Evolutionary conservation across 2,329 filamentous ascomycete species (phyloP).

Genomic region (Neocatenulostroma microsporum): DNA sequence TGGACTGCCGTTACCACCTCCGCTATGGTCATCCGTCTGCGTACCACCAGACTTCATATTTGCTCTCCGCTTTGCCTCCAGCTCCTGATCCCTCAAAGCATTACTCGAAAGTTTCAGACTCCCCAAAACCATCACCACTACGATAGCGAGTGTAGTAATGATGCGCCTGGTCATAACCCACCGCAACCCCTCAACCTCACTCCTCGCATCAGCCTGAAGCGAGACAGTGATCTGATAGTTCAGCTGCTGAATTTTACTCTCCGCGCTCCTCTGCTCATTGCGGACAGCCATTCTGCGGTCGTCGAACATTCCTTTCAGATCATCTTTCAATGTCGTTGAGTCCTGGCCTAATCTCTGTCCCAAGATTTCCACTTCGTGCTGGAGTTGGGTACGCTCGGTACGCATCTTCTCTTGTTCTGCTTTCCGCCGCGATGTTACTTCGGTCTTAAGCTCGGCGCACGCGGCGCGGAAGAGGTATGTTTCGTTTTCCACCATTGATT

Average conservation of each 20-base stretch:
- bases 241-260: constrained; percentile 80
- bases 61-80: constrained; percentile 32
- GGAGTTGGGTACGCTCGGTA: constrained; percentile 73
- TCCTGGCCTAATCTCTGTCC: constrained; percentile 81
- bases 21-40: constrained; percentile 18
- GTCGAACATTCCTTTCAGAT: constrained; percentile 92
- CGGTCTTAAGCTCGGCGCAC: constrained; percentile 82
- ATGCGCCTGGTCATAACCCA: constrained; percentile 71
- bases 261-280: constrained; percentile 76
- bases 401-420: constrained; percentile 72
- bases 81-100: constrained; percentile 31
- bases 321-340: constrained; percentile 71
- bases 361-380: constrained; percentile 92
- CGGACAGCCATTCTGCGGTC: constrained; percentile 88
- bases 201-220: constrained; percentile 83
- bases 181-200: constrained; percentile 80
- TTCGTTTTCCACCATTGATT: constrained; percentile 88
- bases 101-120: constrained; percentile 35
- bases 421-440: constrained; percentile 70
- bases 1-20: constrained; percentile 7
- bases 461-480: constrained; percentile 90
- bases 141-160: constrained; percentile 49
- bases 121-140: constrained; percentile 39
- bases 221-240: constrained; percentile 93
- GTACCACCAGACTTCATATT: constrained; percentile 21